A percentile compares a stretch with the other conserved stretches of the same genome.
These are phyloP conservation scores for Phytomonas sp. DNA, from an alignment of 208 protist genomes.

Conservation along the genomic window DNA sequence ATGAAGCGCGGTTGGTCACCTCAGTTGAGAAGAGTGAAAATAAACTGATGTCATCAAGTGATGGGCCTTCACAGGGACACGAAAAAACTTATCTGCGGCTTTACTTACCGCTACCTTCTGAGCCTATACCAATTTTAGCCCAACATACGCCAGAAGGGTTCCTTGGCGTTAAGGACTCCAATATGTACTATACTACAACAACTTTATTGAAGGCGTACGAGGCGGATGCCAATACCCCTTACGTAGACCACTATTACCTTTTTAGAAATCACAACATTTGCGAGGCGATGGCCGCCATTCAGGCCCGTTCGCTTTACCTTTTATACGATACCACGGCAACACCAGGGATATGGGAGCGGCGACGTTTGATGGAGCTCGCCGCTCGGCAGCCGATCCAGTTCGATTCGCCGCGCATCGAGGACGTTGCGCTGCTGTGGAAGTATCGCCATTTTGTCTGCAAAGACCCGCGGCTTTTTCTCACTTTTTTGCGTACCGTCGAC, in stretches of 20 bases:
- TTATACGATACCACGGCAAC: slow-evolving; percentile 35
- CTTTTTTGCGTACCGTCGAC: slow-evolving; percentile 90
- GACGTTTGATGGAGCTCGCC: slow-evolving; percentile 46
- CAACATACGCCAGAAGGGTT: not conserved
- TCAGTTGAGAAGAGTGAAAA: not conserved
- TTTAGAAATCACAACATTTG: slow-evolving; percentile 54
- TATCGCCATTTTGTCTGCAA: slow-evolving; percentile 80
- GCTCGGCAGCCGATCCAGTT: slow-evolving; percentile 48
- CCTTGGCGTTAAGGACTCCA: not conserved
- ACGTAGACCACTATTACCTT: slow-evolving; percentile 33
- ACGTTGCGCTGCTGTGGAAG: slow-evolving; percentile 89
- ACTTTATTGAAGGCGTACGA: not conserved
- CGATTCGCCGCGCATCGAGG: slow-evolving; percentile 60
- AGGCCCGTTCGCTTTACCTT: slow-evolving; percentile 51
- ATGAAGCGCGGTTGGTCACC: not conserved
- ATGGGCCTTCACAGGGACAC: not conserved
- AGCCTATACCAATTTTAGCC: not conserved
- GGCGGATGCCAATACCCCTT: slow-evolving; percentile 13
- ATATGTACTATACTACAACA: not conserved
- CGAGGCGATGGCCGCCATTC: slow-evolving; percentile 49
- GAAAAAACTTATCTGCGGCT: not conserved
- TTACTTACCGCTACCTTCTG: not conserved
- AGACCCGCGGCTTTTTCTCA: slow-evolving; percentile 75
- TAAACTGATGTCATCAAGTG: not conserved
- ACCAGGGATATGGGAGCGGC: slow-evolving; percentile 56